A percentile compares a stretch with the other conserved stretches of the same genome.
These are phyloP conservation scores for Populus alba DNA, from an alignment of 345 rosid species.

Conservation along the genomic window DNA sequence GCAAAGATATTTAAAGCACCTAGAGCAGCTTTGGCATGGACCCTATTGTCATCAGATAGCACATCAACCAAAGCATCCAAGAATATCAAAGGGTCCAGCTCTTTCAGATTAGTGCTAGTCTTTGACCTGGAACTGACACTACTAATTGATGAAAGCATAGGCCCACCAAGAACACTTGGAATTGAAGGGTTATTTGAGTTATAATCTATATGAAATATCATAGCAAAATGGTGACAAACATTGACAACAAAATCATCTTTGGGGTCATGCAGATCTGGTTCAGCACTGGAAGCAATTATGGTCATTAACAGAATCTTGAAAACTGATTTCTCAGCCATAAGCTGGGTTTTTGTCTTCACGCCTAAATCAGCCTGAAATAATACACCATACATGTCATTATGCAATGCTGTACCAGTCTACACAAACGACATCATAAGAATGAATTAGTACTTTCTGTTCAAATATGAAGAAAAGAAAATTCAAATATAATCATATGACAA, in stretches of 20 bases:
- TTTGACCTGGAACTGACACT: slow-evolving; percentile 57
- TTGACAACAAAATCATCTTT: slow-evolving; percentile 80
- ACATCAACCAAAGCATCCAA: slow-evolving; percentile 96
- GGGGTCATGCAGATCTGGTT: slow-evolving; percentile 66
- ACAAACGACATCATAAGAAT: not conserved
- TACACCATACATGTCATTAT: not conserved
- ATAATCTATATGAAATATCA: slow-evolving; percentile 71
- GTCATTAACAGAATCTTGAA: slow-evolving; percentile 88
- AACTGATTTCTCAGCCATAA: slow-evolving; percentile 97
- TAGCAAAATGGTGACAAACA: slow-evolving; percentile 91
- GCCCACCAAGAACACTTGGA: slow-evolving; percentile 47
- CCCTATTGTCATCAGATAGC: slow-evolving; percentile 84
- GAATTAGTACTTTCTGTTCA: not conserved
- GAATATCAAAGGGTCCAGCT: slow-evolving; percentile 84
- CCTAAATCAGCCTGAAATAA: slow-evolving; percentile 86
- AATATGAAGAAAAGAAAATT: not conserved
- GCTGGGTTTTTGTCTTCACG: slow-evolving; percentile 98
- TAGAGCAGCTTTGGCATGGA: slow-evolving; percentile 90
- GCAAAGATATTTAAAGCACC: slow-evolving; percentile 75
- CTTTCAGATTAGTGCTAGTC: slow-evolving; percentile 64
- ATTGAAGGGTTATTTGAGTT: slow-evolving; percentile 52
- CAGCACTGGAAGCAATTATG: slow-evolving; percentile 79
- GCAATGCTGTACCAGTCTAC: not conserved
- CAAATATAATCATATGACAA: not conserved
- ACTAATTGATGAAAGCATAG: slow-evolving; percentile 49